Base-by-base conservation (phyloP, 768 basidiomycete species). In the Xanthoconium stramineum region DNA sequence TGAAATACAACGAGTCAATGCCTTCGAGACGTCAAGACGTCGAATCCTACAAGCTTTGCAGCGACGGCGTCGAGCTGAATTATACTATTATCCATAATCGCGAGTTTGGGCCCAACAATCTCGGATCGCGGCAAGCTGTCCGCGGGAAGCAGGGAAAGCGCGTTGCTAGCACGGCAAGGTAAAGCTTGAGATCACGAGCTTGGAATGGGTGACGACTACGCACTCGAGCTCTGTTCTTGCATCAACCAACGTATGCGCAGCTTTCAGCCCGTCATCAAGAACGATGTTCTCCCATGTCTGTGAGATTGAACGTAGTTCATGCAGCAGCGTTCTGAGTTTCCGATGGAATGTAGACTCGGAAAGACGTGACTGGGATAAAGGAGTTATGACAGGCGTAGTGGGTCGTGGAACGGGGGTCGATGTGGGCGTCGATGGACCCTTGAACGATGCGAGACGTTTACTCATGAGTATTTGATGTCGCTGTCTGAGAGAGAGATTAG, bases 221-320 rank as follows among this genome's bases (percentile, higher is more conserved):
- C 74, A 94, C 93, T 92, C 88, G 58, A 96, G 78, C 65, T 92
- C 89, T 15, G 93, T 96, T 19, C 89, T 79, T 17, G 88, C 74
- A 64, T 95, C 90, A 3, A 91, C 80, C 35, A 93, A 75, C 51
- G 76, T 82, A 57, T 80, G 84, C 9, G 81, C 83, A n/a, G 88
- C 82, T 61, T 85, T 90, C 38, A 92, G 72, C 9, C 93, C 93
- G 65, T 95, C 91, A 14, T 86, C 65, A 11, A 88, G 76, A 1
- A 94, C 84, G 43, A 94, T 76, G 61, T 93, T 88, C 60, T 94
- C 88, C 93, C 93, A 96, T 50, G 84, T 88, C 55, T 82, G 77
- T 10, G 86, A 72, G 17, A 82, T 77, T 13, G 75, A 72, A 3
- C 80, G 81, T 15, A 94, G 65, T 61, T 94, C 91, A 33, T 83